Conservation (phyloP, 768 basidiomycete genomes). For the Rhizopogon vinicolor region DNA sequence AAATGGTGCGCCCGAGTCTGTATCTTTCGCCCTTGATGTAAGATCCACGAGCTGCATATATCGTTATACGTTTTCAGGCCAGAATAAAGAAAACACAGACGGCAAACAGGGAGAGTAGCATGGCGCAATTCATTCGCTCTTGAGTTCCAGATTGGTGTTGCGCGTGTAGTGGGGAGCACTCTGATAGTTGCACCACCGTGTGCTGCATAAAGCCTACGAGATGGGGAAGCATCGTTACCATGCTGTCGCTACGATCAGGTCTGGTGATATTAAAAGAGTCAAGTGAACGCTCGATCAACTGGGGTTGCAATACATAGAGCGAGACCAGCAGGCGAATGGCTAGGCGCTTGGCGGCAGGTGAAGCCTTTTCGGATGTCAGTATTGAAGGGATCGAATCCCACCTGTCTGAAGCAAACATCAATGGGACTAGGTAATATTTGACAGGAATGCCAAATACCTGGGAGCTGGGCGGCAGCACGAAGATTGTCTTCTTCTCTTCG, state of each 20-base stretch:
- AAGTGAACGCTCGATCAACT: slow-evolving; percentile 20
- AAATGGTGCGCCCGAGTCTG: slow-evolving; percentile 18
- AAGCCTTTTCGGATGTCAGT: slow-evolving; percentile 44
- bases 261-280: not conserved
- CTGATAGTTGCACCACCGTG: not conserved
- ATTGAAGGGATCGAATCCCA: slow-evolving; percentile 46
- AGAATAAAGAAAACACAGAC: slow-evolving; percentile 16
- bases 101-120: slow-evolving; percentile 32
- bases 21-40: not conserved
- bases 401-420: slow-evolving; percentile 34
- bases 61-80: not conserved
- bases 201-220: not conserved
- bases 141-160: slow-evolving; percentile 7
- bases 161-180: not conserved
- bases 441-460: slow-evolving; percentile 35
- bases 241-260: not conserved
- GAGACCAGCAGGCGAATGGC: slow-evolving; percentile 53
- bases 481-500: slow-evolving; percentile 49
- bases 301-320: slow-evolving; percentile 47
- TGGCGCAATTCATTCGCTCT: slow-evolving; percentile 28
- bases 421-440: not conserved
- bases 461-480: slow-evolving; percentile 63
- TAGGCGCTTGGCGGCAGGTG: slow-evolving; percentile 58
- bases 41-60: slow-evolving; percentile 18
- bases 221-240: not conserved